Evolutionary conservation across 176 grass and related monocot species (phyloP).

Genomic region (Guadua angustifolia): DNA sequence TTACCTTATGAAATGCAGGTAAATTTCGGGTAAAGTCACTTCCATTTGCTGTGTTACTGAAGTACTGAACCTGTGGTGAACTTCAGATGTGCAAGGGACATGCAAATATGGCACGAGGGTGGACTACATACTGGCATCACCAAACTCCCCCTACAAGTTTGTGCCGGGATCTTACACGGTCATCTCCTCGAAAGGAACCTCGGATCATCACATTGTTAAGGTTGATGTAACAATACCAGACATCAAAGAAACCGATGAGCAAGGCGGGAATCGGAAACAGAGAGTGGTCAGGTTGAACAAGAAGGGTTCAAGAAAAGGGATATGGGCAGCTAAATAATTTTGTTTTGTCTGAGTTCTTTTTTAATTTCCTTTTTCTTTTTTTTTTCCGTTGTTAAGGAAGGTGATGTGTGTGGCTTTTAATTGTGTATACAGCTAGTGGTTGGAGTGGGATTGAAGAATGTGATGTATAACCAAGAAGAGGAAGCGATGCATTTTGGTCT

Average conservation of each 20-base stretch:
- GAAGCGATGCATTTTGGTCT: conserved; percentile 50
- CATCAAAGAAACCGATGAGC: conserved; percentile 18
- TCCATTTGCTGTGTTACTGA: background rate
- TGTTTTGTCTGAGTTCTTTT: background rate
- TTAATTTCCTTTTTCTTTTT: background rate
- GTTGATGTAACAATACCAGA: conserved; percentile 65
- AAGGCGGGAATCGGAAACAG: conserved; percentile 32
- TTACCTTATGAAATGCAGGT: background rate
- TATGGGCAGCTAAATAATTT: conserved; percentile 54
- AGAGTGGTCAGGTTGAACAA: conserved; percentile 67
- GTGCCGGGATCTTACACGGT: conserved; percentile 83
- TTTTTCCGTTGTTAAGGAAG: background rate
- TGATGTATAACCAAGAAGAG: conserved; percentile 29
- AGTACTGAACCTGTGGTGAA: conserved; percentile 1
- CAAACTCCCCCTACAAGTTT: conserved; percentile 71
- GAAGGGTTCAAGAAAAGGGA: conserved; percentile 57
- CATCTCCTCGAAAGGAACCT: conserved; percentile 82
- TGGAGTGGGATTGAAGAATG: conserved; percentile 49
- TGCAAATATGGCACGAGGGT: conserved; percentile 95
- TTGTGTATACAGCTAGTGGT: conserved; percentile 48
- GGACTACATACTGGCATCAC: conserved; percentile 87
- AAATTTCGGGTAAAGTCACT: background rate
- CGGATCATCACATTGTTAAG: conserved; percentile 83
- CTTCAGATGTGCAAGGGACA: conserved; percentile 91
- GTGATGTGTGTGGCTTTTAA: conserved; percentile 42